These are phyloP conservation scores for Colletotrichum navitas DNA, from an alignment of 2,329 filamentous ascomycete genomes.

Conservation along the genomic window DNA sequence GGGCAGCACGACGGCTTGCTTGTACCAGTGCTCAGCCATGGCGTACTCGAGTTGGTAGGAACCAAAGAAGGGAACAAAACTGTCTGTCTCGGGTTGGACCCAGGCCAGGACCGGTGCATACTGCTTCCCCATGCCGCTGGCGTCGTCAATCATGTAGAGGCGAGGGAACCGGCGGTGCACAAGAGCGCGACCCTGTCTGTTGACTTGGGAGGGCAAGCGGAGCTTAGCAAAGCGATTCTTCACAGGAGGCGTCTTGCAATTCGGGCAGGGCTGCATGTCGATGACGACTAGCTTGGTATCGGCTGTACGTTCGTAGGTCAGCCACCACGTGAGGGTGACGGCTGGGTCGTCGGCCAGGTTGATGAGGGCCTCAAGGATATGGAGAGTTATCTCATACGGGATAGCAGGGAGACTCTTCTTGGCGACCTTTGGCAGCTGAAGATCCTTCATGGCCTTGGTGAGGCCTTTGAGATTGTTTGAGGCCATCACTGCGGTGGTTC, in stretches of 20 bases:
- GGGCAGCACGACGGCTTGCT: neutral
- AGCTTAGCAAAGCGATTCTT: neutral
- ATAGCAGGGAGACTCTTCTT: neutral
- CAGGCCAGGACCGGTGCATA: neutral
- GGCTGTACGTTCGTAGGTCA: neutral
- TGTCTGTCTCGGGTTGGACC: neutral
- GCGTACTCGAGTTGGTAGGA: neutral
- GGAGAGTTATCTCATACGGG: constrained; percentile 7
- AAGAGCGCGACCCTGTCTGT: neutral
- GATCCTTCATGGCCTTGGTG: neutral
- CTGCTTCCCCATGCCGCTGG: neutral
- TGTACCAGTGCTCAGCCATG: neutral
- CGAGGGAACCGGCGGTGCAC: neutral
- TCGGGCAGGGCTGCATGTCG: neutral
- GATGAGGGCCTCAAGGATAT: neutral
- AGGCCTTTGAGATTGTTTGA: neutral
- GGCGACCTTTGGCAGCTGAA: neutral
- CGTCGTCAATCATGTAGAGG: neutral
- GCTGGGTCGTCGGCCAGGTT: neutral
- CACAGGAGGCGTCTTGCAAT: neutral
- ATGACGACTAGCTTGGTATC: neutral
- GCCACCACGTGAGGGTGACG: neutral
- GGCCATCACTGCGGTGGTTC: neutral
- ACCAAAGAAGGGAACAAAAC: neutral
- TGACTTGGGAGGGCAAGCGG: neutral